Evolutionary conservation across 495 filamentous ascomycete species (phyloP), one percentile per base, ranked within the genome.

Genomic region (Aspergillus incahuasiensis): DNA sequence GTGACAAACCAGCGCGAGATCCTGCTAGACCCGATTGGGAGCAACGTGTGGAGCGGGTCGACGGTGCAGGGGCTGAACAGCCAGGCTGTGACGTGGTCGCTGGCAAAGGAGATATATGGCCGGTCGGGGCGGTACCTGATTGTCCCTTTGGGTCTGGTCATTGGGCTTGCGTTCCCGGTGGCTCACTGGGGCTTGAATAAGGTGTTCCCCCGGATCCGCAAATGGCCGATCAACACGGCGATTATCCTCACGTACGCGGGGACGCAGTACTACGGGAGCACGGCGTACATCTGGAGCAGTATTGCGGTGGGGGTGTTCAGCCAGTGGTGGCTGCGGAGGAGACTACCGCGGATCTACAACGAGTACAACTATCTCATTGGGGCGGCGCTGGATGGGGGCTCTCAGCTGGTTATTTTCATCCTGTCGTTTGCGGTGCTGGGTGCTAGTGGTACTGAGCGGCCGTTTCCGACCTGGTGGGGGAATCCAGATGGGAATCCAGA

Each of bases 391-490:
- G 82, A 85, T 58, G 82, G 81, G 34, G 82, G 73, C 5, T 74
- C 68, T 42, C 69, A 76, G 43, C 66, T 72, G 6, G 65, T 80
- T 0, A 66, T 84, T 0, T 85, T 85, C 54, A 74, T 85, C 28
- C 68, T 85, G 4, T 78, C 78, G 0, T 85, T 85, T 63, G 80
- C 82, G 1, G 79, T 85, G 0, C 77, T 81, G 28, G 82, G 82
- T 0, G 82, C 65, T 8, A 63, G 63, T 53, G 75, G 75, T 2
- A 9, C 45, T 7, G 48, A 60, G 7, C 53, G 59, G 15, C 52
- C 64, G 1, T 70, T 73, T 57, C 72, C 67, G 1, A 63, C 57
- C 6, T 83, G 79, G 78, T 81, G 78, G 77, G 80, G 80, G 11
- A 83, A 83, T 48, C 45, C 45, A 18, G 25, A 32, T n/a, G 45